phyloP scores from a whole-genome alignment of 345 rosid species.

The Durio zibethinus region DNA sequence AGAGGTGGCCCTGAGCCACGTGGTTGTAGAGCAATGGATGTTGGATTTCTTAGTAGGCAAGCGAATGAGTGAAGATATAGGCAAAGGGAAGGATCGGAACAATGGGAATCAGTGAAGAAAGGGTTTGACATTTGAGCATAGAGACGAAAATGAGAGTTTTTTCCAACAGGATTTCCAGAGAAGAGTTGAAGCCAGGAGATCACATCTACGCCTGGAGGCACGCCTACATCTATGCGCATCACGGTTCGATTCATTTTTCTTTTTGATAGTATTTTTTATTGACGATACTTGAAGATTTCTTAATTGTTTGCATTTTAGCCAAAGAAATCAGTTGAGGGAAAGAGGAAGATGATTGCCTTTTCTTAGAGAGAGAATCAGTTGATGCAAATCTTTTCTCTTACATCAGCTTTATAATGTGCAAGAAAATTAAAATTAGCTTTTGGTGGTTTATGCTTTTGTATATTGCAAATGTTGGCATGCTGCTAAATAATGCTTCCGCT shows the following conservation, averaged over 20 bases:
- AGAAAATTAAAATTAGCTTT: too few relatives aligned
- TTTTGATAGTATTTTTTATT: not conserved
- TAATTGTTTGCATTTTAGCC: too few relatives aligned
- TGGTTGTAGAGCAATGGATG: not conserved
- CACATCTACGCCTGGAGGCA: conserved; percentile 83
- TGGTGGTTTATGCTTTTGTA: too few relatives aligned
- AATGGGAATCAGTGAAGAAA: not conserved
- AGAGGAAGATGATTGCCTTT: too few relatives aligned
- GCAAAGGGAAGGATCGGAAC: not conserved
- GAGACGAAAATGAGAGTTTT: conserved; percentile 48
- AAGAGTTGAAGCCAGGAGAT: conserved; percentile 59
- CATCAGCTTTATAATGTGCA: too few relatives aligned
- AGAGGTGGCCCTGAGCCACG: not conserved
- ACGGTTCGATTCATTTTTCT: conserved; percentile 37
- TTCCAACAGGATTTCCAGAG: conserved; percentile 51
- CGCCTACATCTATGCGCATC: conserved; percentile 70
- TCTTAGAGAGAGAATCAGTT: too few relatives aligned
- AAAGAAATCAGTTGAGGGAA: too few relatives aligned
- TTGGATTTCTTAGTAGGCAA: not conserved
- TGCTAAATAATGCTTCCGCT: too few relatives aligned
- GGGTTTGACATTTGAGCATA: not conserved
- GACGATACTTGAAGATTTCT: not conserved
- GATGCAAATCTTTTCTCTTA: too few relatives aligned
- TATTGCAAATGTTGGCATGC: too few relatives aligned
- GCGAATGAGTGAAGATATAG: not conserved